Base-by-base conservation (phyloP, 1,284 basidiomycete species). In the Volvariella volvacea region DNA sequence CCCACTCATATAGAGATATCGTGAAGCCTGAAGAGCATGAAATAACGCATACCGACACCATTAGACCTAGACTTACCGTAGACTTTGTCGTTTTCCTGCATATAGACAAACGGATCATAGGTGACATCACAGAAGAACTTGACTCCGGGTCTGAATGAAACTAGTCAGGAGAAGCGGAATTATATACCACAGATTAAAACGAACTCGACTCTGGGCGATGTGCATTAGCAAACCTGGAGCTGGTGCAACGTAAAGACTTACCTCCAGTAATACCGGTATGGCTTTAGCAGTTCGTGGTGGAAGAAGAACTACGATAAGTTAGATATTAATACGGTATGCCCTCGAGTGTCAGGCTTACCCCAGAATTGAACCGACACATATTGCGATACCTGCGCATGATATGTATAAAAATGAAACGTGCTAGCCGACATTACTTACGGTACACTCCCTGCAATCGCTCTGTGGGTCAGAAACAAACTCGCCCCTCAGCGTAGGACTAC, bases 181-280 rank as follows among this genome's bases (percentile, higher is more conserved):
- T 6, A 33, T n/a, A 49, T 17, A 43, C 6, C 10, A 42, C 44
- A 41, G 37, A 37, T 31, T 32, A 3, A 40, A 34, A 39, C 20
- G 38, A 37, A 70, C 68, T 69, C 67, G 16, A 69, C 65, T 52
- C 68, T 63, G 49, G 32, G 36, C 47, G 30, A 41, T 25, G 7
- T 6, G 14, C 25, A 28, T 28, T 12, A 28, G 12, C 12, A 28
- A 28, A 28, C 12, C 39, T 17, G 43, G 22, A 34, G 31, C 33
- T n/a, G 15, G 28, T 39, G 62, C 54, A 43, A 68, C 17, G 8
- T 39, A 22, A 33, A 28, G 21, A 49, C 74, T 79, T 74, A 61
- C 91, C 80, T 56, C 91, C 90, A 92, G 63, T 92, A 92, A 66
- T 88, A 93, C 43, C 86, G 80, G 58, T 84, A 88, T 22, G 75